phyloP scores from a whole-genome alignment of 805 yeast species.

The Hanseniaspora jakobsenii region DNA sequence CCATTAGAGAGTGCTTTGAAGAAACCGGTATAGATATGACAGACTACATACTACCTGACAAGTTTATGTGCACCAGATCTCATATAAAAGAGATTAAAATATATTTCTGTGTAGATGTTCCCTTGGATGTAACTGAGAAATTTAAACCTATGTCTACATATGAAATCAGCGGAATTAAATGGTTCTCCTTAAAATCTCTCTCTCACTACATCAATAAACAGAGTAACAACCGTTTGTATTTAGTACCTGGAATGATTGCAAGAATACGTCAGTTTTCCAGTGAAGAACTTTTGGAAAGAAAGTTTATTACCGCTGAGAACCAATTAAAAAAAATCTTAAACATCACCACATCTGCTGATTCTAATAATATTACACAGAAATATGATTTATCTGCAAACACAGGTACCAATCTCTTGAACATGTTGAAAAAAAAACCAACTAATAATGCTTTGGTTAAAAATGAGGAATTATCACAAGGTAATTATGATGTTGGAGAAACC shows the following conservation, averaged over 20 bases:
- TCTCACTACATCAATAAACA: no score
- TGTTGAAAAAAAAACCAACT: conserved; percentile 3
- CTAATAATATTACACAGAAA: conserved; percentile 11
- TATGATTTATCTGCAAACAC: neutral
- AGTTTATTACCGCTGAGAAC: conserved; percentile 10
- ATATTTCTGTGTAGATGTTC: conserved; percentile 62
- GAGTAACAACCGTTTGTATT: conserved; percentile 31
- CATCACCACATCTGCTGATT: conserved; percentile 6
- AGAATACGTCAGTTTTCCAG: conserved; percentile 27
- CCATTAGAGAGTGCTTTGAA: conserved; percentile 80
- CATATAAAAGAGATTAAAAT: conserved; percentile 77
- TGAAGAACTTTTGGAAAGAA: conserved; percentile 9
- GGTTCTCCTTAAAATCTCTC: conserved; percentile 51
- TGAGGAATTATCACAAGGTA: no score
- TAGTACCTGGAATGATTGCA: conserved; percentile 33
- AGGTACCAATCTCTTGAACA: conserved; percentile 8
- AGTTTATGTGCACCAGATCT: conserved; percentile 68
- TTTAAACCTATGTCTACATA: conserved; percentile 76
- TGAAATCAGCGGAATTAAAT: conserved; percentile 73
- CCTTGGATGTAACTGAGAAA: conserved; percentile 44
- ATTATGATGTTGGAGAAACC: no score
- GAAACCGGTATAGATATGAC: conserved; percentile 86
- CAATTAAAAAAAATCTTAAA: conserved; percentile 18
- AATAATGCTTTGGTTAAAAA: no score
- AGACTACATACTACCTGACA: conserved; percentile 52